Evolutionary conservation across 2,329 filamentous ascomycete genomes (phyloP), one percentile per base, ranked within the genome.

Genomic region (Dichotomopilus funicola): DNA sequence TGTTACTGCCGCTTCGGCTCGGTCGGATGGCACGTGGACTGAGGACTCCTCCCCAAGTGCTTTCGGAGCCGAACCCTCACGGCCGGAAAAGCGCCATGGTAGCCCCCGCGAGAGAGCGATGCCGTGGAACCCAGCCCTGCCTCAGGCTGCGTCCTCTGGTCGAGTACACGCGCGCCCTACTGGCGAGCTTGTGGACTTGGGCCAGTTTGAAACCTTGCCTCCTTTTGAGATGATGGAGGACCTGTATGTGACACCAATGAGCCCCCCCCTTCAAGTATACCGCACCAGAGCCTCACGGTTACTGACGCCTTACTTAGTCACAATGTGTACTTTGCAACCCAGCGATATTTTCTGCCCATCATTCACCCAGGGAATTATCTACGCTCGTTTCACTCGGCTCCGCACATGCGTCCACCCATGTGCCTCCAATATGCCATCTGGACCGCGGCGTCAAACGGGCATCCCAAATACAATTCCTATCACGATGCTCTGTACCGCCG

Each of bases 361-460:
- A 79, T 96, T 42, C 89, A 96, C 64, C 83, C 83, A 37, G 81
- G 81, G 13, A 82, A 88, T 40, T 96, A 90, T 66, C 75, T 87
- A 57, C 83, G 87, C 35, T 80, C 87, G 3, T 86, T 94, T 71
- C 86, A 91, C 65, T 76, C 76, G 78, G 58, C 85, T 2, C 84
- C 88, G 1, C 80, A 88, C 55, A 82, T 86, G 76, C 85, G 89
- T 55, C 91, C 92, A 2, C 88, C 91, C 1, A 82, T 95, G 66
- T 89, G 83, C 64, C 73, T 96, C 43, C 82, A 91, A 65, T 96
- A 96, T 70, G 86, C 85, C 31, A 89, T 96, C 68, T 96, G 91
- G 90, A 81, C 85, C n/a, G 75, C 89, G 63, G 89, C 89, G 7
- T 83, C 90, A 5, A 80, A 82, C 11, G 76, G 85, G 1, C 82